These are phyloP conservation scores for Aureobasidium sp. DNA, from an alignment of 2,329 filamentous ascomycete genomes.

Conservation along the genomic window DNA sequence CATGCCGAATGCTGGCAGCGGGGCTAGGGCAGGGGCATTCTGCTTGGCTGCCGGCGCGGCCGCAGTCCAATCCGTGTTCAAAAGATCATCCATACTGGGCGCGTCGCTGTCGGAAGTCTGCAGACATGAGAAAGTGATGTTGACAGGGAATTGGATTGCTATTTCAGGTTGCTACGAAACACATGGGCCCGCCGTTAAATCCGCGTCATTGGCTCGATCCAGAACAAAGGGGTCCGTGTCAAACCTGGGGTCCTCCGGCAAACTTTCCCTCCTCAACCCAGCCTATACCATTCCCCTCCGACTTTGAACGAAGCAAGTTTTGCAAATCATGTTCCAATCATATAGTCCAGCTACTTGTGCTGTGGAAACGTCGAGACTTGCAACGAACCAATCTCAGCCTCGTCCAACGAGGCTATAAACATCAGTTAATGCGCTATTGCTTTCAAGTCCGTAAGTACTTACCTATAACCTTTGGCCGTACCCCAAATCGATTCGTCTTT, in stretches of 20 bases:
- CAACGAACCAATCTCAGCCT: neutral
- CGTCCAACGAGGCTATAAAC: neutral
- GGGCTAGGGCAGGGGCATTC: constrained; percentile 15
- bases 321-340: neutral
- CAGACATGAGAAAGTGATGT: neutral
- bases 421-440: neutral
- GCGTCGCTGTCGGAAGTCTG: neutral
- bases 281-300: neutral
- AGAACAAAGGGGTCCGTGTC: constrained; percentile 1
- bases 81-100: constrained; percentile 40
- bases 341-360: neutral
- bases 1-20: constrained; percentile 20
- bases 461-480: constrained; percentile 6
- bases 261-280: neutral
- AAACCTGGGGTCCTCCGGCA: neutral
- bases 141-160: neutral
- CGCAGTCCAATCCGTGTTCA: constrained; percentile 40
- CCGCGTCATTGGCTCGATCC: constrained; percentile 6
- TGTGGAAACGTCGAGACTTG: neutral
- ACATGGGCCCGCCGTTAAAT: neutral
- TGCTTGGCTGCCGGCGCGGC: constrained; percentile 5
- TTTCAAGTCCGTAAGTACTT: neutral
- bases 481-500: neutral
- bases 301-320: neutral
- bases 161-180: constrained; percentile 9